phyloP scores from a whole-genome alignment of 2,329 filamentous ascomycete genomes.

The Penicillium crustosum region DNA sequence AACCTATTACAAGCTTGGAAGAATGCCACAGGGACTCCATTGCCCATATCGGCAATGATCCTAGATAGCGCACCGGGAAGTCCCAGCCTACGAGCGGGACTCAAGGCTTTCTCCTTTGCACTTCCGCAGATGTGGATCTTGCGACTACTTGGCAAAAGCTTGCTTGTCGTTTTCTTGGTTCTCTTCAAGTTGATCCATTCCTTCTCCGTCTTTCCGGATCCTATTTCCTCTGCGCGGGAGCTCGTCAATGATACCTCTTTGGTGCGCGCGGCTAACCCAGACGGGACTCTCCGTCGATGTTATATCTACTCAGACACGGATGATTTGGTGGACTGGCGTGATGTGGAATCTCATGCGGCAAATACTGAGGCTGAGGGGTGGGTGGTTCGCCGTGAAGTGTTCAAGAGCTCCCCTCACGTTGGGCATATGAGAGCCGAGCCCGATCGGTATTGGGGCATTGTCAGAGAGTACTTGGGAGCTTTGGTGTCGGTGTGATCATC shows the following conservation, averaged over 20 bases:
- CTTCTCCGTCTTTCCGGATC: constrained; percentile 24
- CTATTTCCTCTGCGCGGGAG: constrained; percentile 29
- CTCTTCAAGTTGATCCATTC: constrained; percentile 19
- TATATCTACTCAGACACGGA: constrained; percentile 45
- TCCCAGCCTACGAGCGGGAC: constrained; percentile 24
- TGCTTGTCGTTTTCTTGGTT: constrained; percentile 29
- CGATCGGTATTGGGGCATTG: constrained; percentile 42
- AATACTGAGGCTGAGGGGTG: constrained; percentile 35
- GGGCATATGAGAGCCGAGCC: constrained; percentile 41
- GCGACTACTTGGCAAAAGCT: constrained; percentile 27
- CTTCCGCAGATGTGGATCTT: constrained; percentile 36
- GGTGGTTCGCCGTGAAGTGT: constrained; percentile 37
- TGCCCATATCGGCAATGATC: constrained; percentile 45
- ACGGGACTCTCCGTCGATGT: constrained; percentile 26
- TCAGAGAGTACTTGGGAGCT: constrained; percentile 27
- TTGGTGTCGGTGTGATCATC: background rate
- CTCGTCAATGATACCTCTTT: constrained; percentile 34
- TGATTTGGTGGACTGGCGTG: constrained; percentile 36
- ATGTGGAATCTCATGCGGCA: constrained; percentile 40
- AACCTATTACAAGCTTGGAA: constrained; percentile 43
- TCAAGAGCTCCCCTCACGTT: constrained; percentile 41
- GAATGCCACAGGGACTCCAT: constrained; percentile 28
- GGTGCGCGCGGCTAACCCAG: constrained; percentile 14
- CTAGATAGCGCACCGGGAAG: constrained; percentile 50
- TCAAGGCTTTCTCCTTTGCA: constrained; percentile 39